Percentiles rank a stretch among this genome's conserved stretches.
Evolutionary conservation across 768 basidiomycete genomes (phyloP).

Genomic region (Lactifluus volemus): DNA sequence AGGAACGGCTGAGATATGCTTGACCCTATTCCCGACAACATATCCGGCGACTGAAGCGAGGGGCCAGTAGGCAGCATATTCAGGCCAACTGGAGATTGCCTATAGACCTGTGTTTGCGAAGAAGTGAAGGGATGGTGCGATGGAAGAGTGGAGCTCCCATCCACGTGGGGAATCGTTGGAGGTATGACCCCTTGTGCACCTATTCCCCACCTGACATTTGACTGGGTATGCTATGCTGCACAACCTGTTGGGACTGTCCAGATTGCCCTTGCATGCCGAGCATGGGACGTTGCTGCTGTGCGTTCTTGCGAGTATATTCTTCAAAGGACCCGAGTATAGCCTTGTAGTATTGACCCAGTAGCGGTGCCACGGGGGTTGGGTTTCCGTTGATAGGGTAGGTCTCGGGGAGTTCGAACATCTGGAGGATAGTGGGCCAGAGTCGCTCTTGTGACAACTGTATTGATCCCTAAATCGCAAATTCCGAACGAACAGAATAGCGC

Average conservation of each 20-base stretch:
- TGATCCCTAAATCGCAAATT: neutral
- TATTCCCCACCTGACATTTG: slow-evolving; percentile 18
- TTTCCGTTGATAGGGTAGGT: slow-evolving; percentile 28
- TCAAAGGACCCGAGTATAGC: slow-evolving; percentile 63
- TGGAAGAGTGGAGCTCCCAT: slow-evolving; percentile 3
- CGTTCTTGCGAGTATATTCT: slow-evolving; percentile 53
- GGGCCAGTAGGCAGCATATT: slow-evolving; percentile 1
- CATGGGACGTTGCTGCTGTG: slow-evolving; percentile 50
- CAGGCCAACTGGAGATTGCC: slow-evolving; percentile 10
- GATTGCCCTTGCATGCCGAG: slow-evolving; percentile 32
- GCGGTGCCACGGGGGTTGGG: slow-evolving; percentile 36
- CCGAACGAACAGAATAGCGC: slow-evolving; percentile 19
- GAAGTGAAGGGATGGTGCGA: slow-evolving; percentile 1
- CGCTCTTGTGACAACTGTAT: slow-evolving; percentile 16
- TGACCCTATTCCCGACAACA: slow-evolving; percentile 8
- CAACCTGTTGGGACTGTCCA: slow-evolving; percentile 25
- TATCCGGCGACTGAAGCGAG: slow-evolving; percentile 14
- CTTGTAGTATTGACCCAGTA: slow-evolving; percentile 53
- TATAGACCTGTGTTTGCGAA: slow-evolving; percentile 4
- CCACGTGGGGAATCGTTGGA: slow-evolving; percentile 8
- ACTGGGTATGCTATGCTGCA: slow-evolving; percentile 18
- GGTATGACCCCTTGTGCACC: slow-evolving; percentile 12
- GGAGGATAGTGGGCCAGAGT: slow-evolving; percentile 27
- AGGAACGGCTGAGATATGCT: slow-evolving; percentile 9
- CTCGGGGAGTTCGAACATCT: slow-evolving; percentile 33